Evolutionary conservation across 2,329 filamentous ascomycete species (phyloP).

Genomic region (Plectosphaerella plurivora): DNA sequence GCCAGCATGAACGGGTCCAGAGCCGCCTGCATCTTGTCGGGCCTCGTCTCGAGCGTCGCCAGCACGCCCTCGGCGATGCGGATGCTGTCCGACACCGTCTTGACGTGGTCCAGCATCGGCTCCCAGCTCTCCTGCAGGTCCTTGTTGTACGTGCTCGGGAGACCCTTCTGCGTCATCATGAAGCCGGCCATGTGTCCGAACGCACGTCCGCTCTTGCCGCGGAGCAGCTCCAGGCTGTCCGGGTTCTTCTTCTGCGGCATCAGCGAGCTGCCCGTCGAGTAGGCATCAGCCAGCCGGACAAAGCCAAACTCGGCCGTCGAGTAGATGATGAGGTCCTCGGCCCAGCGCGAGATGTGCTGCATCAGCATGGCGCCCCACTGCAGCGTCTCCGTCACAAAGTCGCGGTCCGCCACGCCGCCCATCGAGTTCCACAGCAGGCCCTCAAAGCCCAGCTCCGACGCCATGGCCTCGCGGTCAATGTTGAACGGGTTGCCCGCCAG

Average conservation of each 20-base stretch:
- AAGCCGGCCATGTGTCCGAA: slow-evolving; percentile 81
- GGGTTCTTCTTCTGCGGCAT: slow-evolving; percentile 87
- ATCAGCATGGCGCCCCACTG: slow-evolving; percentile 77
- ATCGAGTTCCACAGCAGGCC: slow-evolving; percentile 73
- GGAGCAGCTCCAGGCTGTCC: slow-evolving; percentile 66
- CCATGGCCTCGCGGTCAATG: slow-evolving; percentile 75
- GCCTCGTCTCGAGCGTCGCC: slow-evolving; percentile 63
- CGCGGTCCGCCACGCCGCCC: slow-evolving; percentile 69
- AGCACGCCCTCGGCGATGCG: slow-evolving; percentile 48
- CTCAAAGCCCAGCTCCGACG: slow-evolving; percentile 76
- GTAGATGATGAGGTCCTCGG: slow-evolving; percentile 85
- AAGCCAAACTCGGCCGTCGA: slow-evolving; percentile 73
- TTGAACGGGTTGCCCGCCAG: slow-evolving; percentile 78
- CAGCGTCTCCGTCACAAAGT: slow-evolving; percentile 79
- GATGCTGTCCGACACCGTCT: slow-evolving; percentile 54
- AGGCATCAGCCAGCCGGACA: slow-evolving; percentile 71
- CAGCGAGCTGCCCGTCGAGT: slow-evolving; percentile 69
- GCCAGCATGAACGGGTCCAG: slow-evolving; percentile 83
- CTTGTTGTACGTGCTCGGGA: slow-evolving; percentile 85
- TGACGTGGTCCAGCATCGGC: slow-evolving; percentile 75
- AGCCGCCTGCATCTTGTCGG: slow-evolving; percentile 73
- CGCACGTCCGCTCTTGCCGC: slow-evolving; percentile 69
- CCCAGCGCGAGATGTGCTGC: slow-evolving; percentile 75
- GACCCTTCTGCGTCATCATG: slow-evolving; percentile 65
- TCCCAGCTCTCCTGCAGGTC: slow-evolving; percentile 86